Conservation (phyloP, 139 green algal species). For the Pseudopediastrum boryanum region DNA sequence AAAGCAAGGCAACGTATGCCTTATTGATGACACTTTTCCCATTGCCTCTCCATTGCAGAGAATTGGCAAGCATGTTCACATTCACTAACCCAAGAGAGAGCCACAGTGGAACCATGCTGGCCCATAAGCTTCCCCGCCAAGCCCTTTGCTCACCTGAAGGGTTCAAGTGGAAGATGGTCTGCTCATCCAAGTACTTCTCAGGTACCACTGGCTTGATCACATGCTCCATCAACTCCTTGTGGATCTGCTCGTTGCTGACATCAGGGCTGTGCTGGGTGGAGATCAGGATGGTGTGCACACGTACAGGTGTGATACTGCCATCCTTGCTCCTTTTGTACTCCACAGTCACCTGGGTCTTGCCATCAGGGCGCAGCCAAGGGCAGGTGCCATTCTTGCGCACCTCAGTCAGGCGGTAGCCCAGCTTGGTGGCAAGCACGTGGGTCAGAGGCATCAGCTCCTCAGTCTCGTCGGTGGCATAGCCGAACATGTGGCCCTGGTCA, state of each 20-base stretch:
- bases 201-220: slow-evolving; percentile 99
- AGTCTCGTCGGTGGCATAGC: slow-evolving; percentile 99
- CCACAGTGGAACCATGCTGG: too few relatives aligned
- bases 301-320: slow-evolving; percentile 88
- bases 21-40: too few relatives aligned
- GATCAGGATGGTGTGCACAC: slow-evolving; percentile 99
- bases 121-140: neutral
- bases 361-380: slow-evolving; percentile 96
- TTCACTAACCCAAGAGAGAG: neutral
- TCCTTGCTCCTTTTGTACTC: slow-evolving; percentile 97
- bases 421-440: slow-evolving; percentile 95
- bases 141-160: slow-evolving; percentile 63
- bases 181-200: slow-evolving; percentile 97
- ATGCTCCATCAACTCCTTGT: slow-evolving; percentile 93
- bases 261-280: slow-evolving; percentile 94
- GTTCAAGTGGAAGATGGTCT: slow-evolving; percentile 99
- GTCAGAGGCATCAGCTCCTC: slow-evolving; percentile 99
- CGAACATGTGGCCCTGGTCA: slow-evolving; percentile 99
- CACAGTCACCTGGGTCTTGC: slow-evolving; percentile 99
- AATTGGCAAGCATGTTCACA: neutral
- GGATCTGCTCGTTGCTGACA: slow-evolving; percentile 98
- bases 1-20: neutral
- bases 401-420: slow-evolving; percentile 91
- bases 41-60: too few relatives aligned
- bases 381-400: slow-evolving; percentile 91